These are phyloP conservation scores for Boletus edulis DNA, from an alignment of 768 basidiomycete genomes.

Conservation along the genomic window DNA sequence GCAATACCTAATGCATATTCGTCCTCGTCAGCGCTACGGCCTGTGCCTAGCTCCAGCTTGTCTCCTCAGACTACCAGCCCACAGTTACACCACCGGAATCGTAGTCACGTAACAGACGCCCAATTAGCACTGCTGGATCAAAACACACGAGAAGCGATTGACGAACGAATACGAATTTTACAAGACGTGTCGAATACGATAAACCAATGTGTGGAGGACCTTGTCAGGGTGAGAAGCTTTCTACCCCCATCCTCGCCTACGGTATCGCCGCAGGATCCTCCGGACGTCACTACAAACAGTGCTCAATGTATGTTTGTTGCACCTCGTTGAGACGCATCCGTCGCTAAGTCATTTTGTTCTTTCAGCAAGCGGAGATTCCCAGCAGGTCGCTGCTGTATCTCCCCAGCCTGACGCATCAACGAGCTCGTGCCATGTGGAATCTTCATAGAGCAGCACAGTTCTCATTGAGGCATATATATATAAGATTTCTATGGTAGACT, in stretches of 20 bases:
- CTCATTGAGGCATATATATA: not conserved
- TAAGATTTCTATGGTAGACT: not conserved
- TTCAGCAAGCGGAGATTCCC: not conserved
- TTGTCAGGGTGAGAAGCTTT: slow-evolving; percentile 72
- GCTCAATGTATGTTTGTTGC: slow-evolving; percentile 13
- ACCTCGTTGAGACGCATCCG: not conserved
- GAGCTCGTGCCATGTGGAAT: not conserved
- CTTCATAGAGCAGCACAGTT: slow-evolving; percentile 2
- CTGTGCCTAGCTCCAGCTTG: not conserved
- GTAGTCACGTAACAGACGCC: slow-evolving; percentile 36
- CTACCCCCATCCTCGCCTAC: slow-evolving; percentile 43
- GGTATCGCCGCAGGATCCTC: slow-evolving; percentile 7
- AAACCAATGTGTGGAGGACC: slow-evolving; percentile 74
- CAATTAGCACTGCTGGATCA: slow-evolving; percentile 65
- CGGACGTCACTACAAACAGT: slow-evolving; percentile 6
- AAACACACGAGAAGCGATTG: slow-evolving; percentile 76
- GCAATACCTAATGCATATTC: slow-evolving; percentile 7
- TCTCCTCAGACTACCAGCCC: not conserved
- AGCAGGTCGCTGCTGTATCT: not conserved
- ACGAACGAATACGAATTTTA: slow-evolving; percentile 76
- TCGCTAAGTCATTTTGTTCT: not conserved
- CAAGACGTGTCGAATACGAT: slow-evolving; percentile 75
- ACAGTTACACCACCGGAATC: slow-evolving; percentile 36
- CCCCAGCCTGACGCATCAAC: slow-evolving; percentile 1
- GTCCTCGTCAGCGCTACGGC: slow-evolving; percentile 1